Percentiles rank a stretch among this genome's conserved stretches.
These are phyloP conservation scores for Phytophthora foliorum DNA, from an alignment of 352 stramenopile species.

Conservation along the genomic window DNA sequence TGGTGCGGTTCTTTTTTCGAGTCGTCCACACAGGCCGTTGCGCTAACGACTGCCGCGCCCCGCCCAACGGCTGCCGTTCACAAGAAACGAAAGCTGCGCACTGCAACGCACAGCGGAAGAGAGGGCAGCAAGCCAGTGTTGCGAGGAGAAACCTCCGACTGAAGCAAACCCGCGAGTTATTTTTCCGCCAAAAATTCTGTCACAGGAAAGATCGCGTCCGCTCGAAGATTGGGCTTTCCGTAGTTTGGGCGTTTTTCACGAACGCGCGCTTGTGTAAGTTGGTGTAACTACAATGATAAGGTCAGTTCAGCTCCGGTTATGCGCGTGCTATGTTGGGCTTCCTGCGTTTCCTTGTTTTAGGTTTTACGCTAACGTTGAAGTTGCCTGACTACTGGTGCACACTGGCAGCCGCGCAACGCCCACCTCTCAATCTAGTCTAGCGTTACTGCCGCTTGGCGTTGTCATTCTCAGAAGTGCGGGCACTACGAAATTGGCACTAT, in stretches of 20 bases:
- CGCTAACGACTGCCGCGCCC: constrained; percentile 16
- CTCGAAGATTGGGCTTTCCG: constrained; percentile 12
- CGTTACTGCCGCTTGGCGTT: background rate
- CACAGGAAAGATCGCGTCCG: constrained; percentile 31
- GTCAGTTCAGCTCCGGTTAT: background rate
- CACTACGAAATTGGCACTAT: constrained; percentile 46
- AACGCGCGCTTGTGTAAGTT: background rate
- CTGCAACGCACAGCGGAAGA: constrained; percentile 14
- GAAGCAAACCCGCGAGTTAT: constrained; percentile 6
- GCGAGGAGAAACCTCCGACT: background rate
- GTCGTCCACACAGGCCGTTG: background rate
- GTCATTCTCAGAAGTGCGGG: constrained; percentile 25
- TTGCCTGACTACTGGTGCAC: constrained; percentile 32
- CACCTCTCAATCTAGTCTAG: constrained; percentile 33
- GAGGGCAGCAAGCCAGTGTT: background rate
- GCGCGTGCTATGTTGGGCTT: background rate
- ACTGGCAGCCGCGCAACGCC: constrained; percentile 4
- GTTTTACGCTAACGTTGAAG: constrained; percentile 28
- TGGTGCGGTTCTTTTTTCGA: constrained; percentile 25
- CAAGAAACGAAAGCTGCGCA: constrained; percentile 20
- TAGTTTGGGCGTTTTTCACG: background rate
- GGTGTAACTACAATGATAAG: background rate
- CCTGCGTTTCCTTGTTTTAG: constrained; percentile 24
- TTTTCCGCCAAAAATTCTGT: background rate
- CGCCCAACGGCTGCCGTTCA: constrained; percentile 30